phyloP scores from a whole-genome alignment of 768 basidiomycete genomes.

The Guyanaporus albipodus region DNA sequence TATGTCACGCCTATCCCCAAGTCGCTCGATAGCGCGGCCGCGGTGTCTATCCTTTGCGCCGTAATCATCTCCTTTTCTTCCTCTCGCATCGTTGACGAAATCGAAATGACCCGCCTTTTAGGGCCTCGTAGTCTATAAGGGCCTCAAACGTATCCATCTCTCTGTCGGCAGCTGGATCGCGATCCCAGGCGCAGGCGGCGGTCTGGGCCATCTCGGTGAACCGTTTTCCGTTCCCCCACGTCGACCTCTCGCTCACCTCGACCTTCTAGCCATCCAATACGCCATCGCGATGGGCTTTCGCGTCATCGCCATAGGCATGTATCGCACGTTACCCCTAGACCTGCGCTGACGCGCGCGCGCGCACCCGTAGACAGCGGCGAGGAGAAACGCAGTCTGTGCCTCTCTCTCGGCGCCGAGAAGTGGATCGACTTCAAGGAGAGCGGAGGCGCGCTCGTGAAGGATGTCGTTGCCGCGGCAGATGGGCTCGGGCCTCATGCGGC shows the following conservation, averaged over 20 bases:
- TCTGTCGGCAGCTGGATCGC: conserved; percentile 38
- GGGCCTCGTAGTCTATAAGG: conserved; percentile 46
- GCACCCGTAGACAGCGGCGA: conserved; percentile 38
- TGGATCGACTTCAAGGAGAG: conserved; percentile 45
- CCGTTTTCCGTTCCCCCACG: not conserved
- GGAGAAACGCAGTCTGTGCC: conserved; percentile 37
- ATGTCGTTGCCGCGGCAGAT: conserved; percentile 36
- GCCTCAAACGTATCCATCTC: conserved; percentile 35
- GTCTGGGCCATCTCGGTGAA: conserved; percentile 41
- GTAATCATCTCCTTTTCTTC: conserved; percentile 13
- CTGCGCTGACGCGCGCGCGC: not conserved
- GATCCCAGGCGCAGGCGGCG: conserved; percentile 40
- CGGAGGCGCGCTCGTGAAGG: conserved; percentile 34
- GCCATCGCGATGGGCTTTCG: conserved; percentile 40
- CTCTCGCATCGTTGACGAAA: not conserved
- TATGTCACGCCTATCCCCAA: conserved; percentile 46
- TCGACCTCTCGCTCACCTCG: not conserved
- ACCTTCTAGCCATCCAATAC: conserved; percentile 40
- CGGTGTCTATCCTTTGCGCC: conserved; percentile 44
- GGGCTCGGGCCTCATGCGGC: conserved; percentile 44
- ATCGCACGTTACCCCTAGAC: not conserved
- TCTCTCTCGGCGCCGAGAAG: conserved; percentile 39
- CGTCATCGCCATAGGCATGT: conserved; percentile 40
- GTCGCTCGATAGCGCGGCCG: conserved; percentile 35
- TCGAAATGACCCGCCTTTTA: not conserved